Evolutionary conservation across 2,329 filamentous ascomycete species (phyloP).

Genomic region (Cryphonectria parasitica): DNA sequence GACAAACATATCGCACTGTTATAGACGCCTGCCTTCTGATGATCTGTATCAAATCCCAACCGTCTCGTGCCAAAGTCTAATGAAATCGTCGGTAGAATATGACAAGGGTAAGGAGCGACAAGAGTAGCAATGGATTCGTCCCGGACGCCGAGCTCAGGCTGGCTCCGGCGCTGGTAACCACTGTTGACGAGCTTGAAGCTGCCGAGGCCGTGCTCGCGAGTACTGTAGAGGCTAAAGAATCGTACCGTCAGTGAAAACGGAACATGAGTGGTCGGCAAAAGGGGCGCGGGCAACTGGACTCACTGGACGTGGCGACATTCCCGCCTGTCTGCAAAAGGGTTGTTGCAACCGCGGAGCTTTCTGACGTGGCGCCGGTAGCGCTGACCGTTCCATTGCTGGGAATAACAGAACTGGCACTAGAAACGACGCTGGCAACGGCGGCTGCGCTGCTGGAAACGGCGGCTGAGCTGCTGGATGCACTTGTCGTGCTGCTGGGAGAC

Average conservation of each 20-base stretch:
- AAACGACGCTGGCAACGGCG: background rate
- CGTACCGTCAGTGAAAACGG: background rate
- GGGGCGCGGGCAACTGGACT: background rate
- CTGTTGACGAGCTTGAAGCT: slow-evolving; percentile 1
- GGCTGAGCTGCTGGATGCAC: background rate
- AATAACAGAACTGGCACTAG: background rate
- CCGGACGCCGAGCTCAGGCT: background rate
- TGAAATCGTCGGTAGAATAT: background rate
- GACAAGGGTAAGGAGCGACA: background rate
- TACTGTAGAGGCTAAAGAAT: background rate
- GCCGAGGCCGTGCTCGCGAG: background rate
- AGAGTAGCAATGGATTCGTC: background rate
- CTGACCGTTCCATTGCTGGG: slow-evolving; percentile 1
- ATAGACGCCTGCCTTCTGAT: background rate
- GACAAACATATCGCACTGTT: background rate
- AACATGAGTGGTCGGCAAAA: no score
- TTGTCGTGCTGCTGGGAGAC: background rate
- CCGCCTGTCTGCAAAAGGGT: slow-evolving; percentile 1
- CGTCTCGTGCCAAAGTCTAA: background rate
- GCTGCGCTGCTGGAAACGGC: no score
- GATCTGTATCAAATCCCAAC: background rate
- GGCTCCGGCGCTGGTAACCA: background rate
- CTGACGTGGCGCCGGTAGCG: background rate
- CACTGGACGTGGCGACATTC: slow-evolving; percentile 6
- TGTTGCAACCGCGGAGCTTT: background rate